Percentiles rank a stretch among this genome's conserved stretches.
These are phyloP conservation scores for Pecoramyces ruminantium DNA, from an alignment of 192 early-diverging fungal genomes.

Conservation along the genomic window DNA sequence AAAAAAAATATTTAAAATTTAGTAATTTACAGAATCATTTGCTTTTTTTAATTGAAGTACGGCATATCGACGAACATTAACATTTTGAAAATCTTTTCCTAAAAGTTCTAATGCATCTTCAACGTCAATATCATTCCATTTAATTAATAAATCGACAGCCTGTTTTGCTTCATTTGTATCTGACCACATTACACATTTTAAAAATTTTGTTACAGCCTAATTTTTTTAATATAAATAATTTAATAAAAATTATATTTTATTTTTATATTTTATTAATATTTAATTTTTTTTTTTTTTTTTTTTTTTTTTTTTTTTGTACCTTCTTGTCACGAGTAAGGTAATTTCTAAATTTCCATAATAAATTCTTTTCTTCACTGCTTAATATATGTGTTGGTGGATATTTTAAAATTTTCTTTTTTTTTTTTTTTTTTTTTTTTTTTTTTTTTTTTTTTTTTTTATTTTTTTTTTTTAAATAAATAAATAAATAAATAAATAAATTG, in stretches of 20 bases:
- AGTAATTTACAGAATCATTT: slow-evolving; percentile 62
- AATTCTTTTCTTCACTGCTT: slow-evolving; percentile 72
- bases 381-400: slow-evolving; percentile 83
- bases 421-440: not conserved
- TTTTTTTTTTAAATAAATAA: not conserved
- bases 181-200: slow-evolving; percentile 89
- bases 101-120: slow-evolving; percentile 93
- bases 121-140: slow-evolving; percentile 84
- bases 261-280: too few species aligned
- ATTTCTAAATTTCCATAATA: slow-evolving; percentile 97
- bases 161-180: slow-evolving; percentile 81
- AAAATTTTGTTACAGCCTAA: slow-evolving; percentile 94
- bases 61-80: slow-evolving; percentile 67
- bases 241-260: too few species aligned
- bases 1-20: not conserved
- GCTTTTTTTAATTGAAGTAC: slow-evolving; percentile 75
- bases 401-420: slow-evolving; percentile 50
- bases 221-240: too few species aligned
- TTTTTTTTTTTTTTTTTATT: not conserved
- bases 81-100: slow-evolving; percentile 69
- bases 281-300: too few species aligned
- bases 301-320: too few species aligned
- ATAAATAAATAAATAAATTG: too few species aligned
- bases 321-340: slow-evolving; percentile 86
- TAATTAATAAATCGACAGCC: slow-evolving; percentile 67